These are phyloP conservation scores for Blechomonas ayalai DNA, from an alignment of 208 protist genomes.

Conservation along the genomic window DNA sequence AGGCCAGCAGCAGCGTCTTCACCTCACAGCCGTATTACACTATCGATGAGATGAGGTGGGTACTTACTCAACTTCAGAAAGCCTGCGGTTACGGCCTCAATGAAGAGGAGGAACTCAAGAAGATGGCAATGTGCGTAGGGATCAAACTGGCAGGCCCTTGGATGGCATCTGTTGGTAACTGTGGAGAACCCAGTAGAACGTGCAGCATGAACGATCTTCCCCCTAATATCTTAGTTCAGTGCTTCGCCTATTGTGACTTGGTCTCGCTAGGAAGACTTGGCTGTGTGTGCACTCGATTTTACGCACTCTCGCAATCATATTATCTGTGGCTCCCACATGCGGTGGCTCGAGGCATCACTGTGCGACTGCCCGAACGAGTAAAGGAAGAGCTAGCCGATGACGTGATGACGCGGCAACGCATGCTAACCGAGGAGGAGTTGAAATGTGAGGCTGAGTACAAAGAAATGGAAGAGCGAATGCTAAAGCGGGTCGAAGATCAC, in stretches of 20 bases:
- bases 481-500: constrained; percentile 21
- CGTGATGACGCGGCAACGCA: background rate
- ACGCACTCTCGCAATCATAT: constrained; percentile 8
- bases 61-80: constrained; percentile 12
- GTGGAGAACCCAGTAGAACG: no score
- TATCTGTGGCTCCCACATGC: constrained; percentile 19
- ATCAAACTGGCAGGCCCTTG: background rate
- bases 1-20: constrained; percentile 6
- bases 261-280: constrained; percentile 10
- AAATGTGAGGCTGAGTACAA: constrained; percentile 19
- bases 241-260: constrained; percentile 22
- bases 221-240: constrained; percentile 16
- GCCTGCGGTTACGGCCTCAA: constrained; percentile 16
- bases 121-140: background rate
- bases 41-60: no score
- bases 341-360: background rate
- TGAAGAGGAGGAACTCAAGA: constrained; percentile 19
- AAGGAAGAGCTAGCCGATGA: constrained; percentile 6
- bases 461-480: constrained; percentile 19
- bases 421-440: constrained; percentile 11
- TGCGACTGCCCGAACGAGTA: background rate
- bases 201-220: constrained; percentile 13
- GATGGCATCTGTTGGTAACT: no score
- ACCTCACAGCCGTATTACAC: constrained; percentile 3
- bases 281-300: constrained; percentile 14